These are phyloP conservation scores for Chlamydomonas sp. DNA, from an alignment of 139 green algal genomes.

Conservation along the genomic window DNA sequence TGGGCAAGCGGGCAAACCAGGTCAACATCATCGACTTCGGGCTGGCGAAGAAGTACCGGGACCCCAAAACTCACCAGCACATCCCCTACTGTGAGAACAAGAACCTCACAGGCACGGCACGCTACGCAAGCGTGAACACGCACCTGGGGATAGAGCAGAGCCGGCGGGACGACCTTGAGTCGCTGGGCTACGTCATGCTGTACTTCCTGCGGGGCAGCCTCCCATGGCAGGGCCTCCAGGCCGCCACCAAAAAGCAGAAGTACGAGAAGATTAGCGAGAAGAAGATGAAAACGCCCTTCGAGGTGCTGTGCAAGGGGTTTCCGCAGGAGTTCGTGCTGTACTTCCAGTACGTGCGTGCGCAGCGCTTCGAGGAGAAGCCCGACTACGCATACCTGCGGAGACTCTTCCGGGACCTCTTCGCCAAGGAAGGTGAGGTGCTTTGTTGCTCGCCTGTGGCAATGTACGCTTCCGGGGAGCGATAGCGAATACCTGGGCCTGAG, in stretches of 20 bases:
- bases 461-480: not conserved
- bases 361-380: conserved; percentile 83
- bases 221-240: conserved; percentile 91
- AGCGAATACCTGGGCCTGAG: not conserved
- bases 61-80: conserved; percentile 98
- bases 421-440: conserved; percentile 86
- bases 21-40: conserved; percentile 99
- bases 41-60: conserved; percentile 98
- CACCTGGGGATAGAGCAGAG: conserved; percentile 99
- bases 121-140: conserved; percentile 98
- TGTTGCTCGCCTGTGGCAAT: not conserved
- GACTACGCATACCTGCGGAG: conserved; percentile 98
- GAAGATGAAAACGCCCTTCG: conserved; percentile 98
- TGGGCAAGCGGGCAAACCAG: conserved; percentile 94
- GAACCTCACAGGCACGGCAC: conserved; percentile 95
- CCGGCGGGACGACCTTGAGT: conserved; percentile 71
- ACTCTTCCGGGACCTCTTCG: conserved; percentile 98
- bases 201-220: conserved; percentile 97
- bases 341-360: conserved; percentile 94
- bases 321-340: conserved; percentile 95
- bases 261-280: conserved; percentile 99
- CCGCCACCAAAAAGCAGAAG: conserved; percentile 99
- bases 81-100: conserved; percentile 99
- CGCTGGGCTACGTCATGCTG: conserved; percentile 96
- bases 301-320: conserved; percentile 96